A percentile compares a stretch with the other conserved stretches of the same genome.
Conservation (phyloP, 495 filamentous ascomycete species). For the Hyaloscypha finlandica region DNA sequence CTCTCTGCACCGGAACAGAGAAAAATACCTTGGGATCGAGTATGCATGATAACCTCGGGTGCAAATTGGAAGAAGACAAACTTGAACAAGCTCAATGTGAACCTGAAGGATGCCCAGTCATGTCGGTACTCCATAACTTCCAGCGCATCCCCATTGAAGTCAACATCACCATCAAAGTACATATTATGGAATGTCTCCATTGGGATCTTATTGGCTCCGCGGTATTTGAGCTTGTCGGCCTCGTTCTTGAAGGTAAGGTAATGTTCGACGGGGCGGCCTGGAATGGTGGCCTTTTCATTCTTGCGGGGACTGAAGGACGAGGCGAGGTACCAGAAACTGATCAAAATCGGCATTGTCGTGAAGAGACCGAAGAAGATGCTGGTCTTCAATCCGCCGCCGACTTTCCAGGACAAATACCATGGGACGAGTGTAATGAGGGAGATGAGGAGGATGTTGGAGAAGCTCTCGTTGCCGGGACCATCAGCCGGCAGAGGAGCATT, state of each 20-base stretch:
- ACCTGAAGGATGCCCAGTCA: slow-evolving; percentile 84
- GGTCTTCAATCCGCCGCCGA: slow-evolving; percentile 74
- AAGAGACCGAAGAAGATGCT: slow-evolving; percentile 69
- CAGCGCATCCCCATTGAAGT: slow-evolving; percentile 81
- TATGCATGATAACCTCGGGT: slow-evolving; percentile 78
- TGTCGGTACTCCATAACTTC: slow-evolving; percentile 83
- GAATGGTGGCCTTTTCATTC: slow-evolving; percentile 75
- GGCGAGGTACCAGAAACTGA: slow-evolving; percentile 67
- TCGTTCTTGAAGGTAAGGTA: slow-evolving; percentile 83
- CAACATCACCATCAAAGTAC: slow-evolving; percentile 84
- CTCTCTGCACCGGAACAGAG: background rate
- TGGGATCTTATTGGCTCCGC: slow-evolving; percentile 77
- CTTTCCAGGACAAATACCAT: slow-evolving; percentile 64
- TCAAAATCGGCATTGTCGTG: slow-evolving; percentile 65
- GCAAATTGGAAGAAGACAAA: slow-evolving; percentile 72
- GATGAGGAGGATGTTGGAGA: slow-evolving; percentile 66
- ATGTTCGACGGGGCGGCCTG: slow-evolving; percentile 79
- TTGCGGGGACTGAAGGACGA: slow-evolving; percentile 70
- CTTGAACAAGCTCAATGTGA: slow-evolving; percentile 70
- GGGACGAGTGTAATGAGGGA: slow-evolving; percentile 61
- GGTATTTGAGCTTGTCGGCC: slow-evolving; percentile 69
- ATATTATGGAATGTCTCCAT: slow-evolving; percentile 87
- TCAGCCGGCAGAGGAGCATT: slow-evolving; percentile 84
- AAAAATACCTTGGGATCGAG: slow-evolving; percentile 66
- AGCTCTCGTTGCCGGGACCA: slow-evolving; percentile 65